These are phyloP conservation scores for Pistacia vera DNA, from an alignment of 345 rosid genomes.

Conservation along the genomic window DNA sequence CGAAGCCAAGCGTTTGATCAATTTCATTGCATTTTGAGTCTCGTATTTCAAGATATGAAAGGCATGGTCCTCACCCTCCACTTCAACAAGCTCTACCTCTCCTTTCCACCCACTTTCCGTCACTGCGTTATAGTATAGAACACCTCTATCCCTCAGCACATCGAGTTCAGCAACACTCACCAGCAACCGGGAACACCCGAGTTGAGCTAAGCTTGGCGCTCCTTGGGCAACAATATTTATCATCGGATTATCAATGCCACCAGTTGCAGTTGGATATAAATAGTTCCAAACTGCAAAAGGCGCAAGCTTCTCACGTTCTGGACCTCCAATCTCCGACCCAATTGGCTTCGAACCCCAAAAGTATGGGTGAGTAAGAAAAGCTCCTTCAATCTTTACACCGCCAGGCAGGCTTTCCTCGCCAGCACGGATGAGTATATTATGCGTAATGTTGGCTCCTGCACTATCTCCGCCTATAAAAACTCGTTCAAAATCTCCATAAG, in stretches of 20 bases:
- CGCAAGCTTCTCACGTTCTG: slow-evolving; percentile 11
- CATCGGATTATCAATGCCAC: slow-evolving; percentile 38
- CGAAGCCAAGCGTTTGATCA: slow-evolving; percentile 41
- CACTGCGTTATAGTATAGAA: slow-evolving; percentile 31
- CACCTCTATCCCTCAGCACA: slow-evolving; percentile 34
- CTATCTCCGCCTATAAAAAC: slow-evolving; percentile 47
- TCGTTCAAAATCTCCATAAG: slow-evolving; percentile 36
- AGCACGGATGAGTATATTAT: slow-evolving; percentile 33
- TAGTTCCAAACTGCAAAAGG: slow-evolving; percentile 24
- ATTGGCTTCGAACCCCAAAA: slow-evolving; percentile 54
- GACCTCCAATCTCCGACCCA: slow-evolving; percentile 28
- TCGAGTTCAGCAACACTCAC: slow-evolving; percentile 41
- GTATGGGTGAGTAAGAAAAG: slow-evolving; percentile 41
- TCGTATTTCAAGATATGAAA: slow-evolving; percentile 38
- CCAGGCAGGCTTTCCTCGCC: slow-evolving; percentile 26
- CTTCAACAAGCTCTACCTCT: slow-evolving; percentile 32
- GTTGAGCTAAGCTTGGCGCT: slow-evolving; percentile 37
- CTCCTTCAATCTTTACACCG: slow-evolving; percentile 33
- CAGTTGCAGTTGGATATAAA: slow-evolving; percentile 29
- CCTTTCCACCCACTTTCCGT: slow-evolving; percentile 47
- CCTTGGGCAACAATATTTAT: slow-evolving; percentile 33
- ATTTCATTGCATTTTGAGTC: slow-evolving; percentile 27
- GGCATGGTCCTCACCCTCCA: slow-evolving; percentile 41
- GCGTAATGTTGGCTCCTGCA: slow-evolving; percentile 48
- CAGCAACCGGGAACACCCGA: slow-evolving; percentile 37